Conservation (phyloP, 768 basidiomycete species). For the Agrocybe chaxingu region DNA sequence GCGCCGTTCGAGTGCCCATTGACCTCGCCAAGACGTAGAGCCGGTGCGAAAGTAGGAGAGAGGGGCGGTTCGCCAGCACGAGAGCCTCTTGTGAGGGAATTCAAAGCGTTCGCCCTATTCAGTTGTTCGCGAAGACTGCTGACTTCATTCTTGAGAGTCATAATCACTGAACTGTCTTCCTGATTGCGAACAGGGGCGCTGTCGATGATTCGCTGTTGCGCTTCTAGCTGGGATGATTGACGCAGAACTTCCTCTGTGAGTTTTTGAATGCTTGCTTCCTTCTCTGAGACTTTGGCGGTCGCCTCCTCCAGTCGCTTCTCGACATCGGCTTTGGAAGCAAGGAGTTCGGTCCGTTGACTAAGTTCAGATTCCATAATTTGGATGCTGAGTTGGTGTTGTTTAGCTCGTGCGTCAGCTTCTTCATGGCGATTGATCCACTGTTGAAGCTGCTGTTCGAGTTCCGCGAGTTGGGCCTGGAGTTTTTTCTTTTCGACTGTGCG, state of each 20-base stretch:
- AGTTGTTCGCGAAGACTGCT: slow-evolving; percentile 91
- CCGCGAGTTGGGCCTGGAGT: slow-evolving; percentile 67
- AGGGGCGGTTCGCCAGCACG: slow-evolving; percentile 63
- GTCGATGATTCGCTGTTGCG: slow-evolving; percentile 70
- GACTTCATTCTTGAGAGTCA: slow-evolving; percentile 89
- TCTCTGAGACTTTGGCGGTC: slow-evolving; percentile 67
- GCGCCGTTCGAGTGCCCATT: slow-evolving; percentile 42
- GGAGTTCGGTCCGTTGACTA: slow-evolving; percentile 67
- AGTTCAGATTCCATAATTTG: slow-evolving; percentile 70
- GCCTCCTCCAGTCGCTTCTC: slow-evolving; percentile 83
- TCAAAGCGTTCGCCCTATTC: slow-evolving; percentile 91
- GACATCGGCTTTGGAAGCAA: slow-evolving; percentile 71
- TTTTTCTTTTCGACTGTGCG: slow-evolving; percentile 91
- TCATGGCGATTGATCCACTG: slow-evolving; percentile 87
- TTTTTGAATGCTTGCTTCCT: slow-evolving; percentile 80
- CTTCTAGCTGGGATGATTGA: slow-evolving; percentile 74
- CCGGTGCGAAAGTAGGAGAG: slow-evolving; percentile 85
- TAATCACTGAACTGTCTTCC: slow-evolving; percentile 85
- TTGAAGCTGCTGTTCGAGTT: slow-evolving; percentile 82
- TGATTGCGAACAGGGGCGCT: slow-evolving; percentile 58
- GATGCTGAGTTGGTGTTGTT: slow-evolving; percentile 69
- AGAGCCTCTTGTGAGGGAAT: slow-evolving; percentile 73
- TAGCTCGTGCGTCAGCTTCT: slow-evolving; percentile 73
- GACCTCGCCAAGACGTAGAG: slow-evolving; percentile 52
- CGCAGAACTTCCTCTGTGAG: slow-evolving; percentile 74